These are phyloP conservation scores for Psilocybe cyanescens DNA, from an alignment of 768 basidiomycete genomes.

Conservation along the genomic window DNA sequence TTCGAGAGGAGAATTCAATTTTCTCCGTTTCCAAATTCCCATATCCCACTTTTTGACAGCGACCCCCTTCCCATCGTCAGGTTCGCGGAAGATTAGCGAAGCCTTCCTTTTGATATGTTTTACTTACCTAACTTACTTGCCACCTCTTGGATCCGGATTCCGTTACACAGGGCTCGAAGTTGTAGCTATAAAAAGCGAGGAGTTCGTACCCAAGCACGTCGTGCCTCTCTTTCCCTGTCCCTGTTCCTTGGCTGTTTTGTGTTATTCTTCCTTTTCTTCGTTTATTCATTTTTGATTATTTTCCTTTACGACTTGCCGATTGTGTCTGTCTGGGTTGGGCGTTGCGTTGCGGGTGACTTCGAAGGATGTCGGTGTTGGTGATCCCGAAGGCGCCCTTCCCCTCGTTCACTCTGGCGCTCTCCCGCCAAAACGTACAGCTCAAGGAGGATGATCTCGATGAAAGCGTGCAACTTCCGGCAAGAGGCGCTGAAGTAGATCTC, in stretches of 20 bases:
- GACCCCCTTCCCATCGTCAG: slow-evolving; percentile 4
- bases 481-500: slow-evolving; percentile 14
- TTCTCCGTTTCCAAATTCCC: slow-evolving; percentile 1
- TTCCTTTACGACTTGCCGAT: not conserved
- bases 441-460: not conserved
- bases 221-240: not conserved
- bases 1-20: not conserved
- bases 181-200: not conserved
- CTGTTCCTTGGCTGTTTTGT: not conserved
- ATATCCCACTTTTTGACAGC: not conserved
- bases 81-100: slow-evolving; percentile 5
- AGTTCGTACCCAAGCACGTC: not conserved
- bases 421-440: slow-evolving; percentile 4
- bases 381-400: slow-evolving; percentile 22
- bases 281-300: no score
- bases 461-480: not conserved
- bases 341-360: not conserved
- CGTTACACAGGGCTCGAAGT: not conserved
- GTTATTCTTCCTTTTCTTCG: not conserved
- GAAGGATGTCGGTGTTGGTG: slow-evolving; percentile 8
- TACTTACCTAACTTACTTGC: not conserved
- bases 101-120: slow-evolving; percentile 2
- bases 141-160: slow-evolving; percentile 3
- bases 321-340: slow-evolving; percentile 4
- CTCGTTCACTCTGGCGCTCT: slow-evolving; percentile 22